Evolutionary conservation across 805 yeast genomes (phyloP), one percentile per base, ranked within the genome.

Genomic region (Barnettozyma sp.): DNA sequence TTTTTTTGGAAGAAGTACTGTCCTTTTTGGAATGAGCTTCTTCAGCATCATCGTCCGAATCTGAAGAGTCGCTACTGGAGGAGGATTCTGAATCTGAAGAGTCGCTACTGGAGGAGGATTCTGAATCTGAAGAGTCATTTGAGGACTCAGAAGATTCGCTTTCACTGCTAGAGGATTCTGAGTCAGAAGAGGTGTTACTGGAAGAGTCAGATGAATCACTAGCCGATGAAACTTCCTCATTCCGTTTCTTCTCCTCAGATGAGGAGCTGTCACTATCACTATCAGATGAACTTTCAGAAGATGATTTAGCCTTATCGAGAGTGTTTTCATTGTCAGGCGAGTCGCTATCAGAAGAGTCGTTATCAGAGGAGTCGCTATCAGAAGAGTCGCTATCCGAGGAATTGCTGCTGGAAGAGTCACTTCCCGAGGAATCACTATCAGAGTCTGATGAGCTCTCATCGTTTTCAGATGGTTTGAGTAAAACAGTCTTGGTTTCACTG

Each of bases 141-240:
- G n/a, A n/a, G n/a, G 60, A 56, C 22, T 14, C 33, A 29, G 24
- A 44, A 7, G 34, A 30, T 25, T 22, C 24, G 13, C 33, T 30
- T 15, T 30, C 33, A 20, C 24, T 19, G 13, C 43, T 49, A 19
- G 63, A 54, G 33, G 36, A 34, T n/a, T 29, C 34, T 14, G 42
- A 38, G 40, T 34, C 47, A 30, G 34, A 41, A 13, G 30, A 37
- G 17, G 39, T 33, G 35, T 31, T 36, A 21, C 27, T 22, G 17
- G 63, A 53, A 7, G 41, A 36, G 27, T 25, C 43, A 36, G 33
- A 40, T 14, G 55, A 46, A 29, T 52, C 52, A 26, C 58, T 41
- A 15, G 45, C 52, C 16, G 62, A 52, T 36, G 42, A 45, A 26
- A 60, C 24, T n/a, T n/a, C n/a, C n/a, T n/a, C n/a, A n/a, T n/a